Conservation (phyloP, 257 asterid species). For the Mitragyna speciosa region DNA sequence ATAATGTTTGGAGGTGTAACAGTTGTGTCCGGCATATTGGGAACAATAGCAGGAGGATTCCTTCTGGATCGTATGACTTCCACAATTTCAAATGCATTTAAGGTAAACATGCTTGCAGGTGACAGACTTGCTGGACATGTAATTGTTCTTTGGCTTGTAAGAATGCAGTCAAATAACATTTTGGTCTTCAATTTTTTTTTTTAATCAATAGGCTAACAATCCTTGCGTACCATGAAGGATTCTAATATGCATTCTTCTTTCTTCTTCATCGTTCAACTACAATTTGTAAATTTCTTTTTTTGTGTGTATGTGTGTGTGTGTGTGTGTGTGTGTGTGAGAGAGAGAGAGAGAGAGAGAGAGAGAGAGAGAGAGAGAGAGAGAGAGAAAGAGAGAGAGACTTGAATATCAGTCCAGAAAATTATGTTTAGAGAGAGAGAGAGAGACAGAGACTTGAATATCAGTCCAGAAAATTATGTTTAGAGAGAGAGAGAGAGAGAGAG, state of each 20-base stretch:
- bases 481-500: neutral
- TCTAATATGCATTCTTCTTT: neutral
- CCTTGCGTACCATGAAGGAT: neutral
- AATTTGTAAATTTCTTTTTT: neutral
- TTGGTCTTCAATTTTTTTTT: neutral
- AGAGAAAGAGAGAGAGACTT: too few relatives aligned
- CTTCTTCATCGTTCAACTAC: neutral
- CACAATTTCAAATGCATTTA: constrained; percentile 84
- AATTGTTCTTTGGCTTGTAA: neutral
- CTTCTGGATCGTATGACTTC: constrained; percentile 69
- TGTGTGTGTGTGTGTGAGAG: too few relatives aligned
- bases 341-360: too few relatives aligned
- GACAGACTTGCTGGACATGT: neutral
- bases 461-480: too few relatives aligned
- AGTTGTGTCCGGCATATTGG: constrained; percentile 73
- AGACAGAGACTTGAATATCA: too few relatives aligned
- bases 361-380: too few relatives aligned
- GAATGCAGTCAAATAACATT: neutral
- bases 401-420: too few relatives aligned
- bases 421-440: too few relatives aligned
- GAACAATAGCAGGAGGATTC: constrained; percentile 89
- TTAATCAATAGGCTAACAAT: neutral
- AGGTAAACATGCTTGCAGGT: constrained; percentile 41
- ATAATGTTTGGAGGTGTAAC: constrained; percentile 87
- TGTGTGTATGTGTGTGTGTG: too few relatives aligned